Evolutionary conservation across 164 flowering plant species (phyloP).

Genomic region (Echeveria elegans): DNA sequence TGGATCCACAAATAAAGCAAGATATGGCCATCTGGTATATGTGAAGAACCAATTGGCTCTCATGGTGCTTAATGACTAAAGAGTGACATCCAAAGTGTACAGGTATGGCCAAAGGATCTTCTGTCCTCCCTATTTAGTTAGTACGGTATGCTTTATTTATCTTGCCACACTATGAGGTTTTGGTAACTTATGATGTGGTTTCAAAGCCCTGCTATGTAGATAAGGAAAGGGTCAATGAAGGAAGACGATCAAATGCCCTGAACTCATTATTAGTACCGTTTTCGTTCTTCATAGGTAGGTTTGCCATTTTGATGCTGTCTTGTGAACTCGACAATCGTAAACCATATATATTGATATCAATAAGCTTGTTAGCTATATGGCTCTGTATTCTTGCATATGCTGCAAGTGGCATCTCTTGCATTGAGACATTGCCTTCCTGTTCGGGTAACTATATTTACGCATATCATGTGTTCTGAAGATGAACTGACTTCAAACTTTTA

Average conservation of each 20-base stretch:
- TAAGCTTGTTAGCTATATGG: background rate
- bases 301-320: background rate
- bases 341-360: background rate
- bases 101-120: background rate
- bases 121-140: background rate
- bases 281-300: background rate
- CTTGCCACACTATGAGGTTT: background rate
- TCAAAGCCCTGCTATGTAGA: background rate
- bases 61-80: background rate
- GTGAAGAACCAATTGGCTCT: background rate
- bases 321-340: background rate
- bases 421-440: no score
- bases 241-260: background rate
- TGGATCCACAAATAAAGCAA: background rate
- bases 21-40: slow-evolving; percentile 1
- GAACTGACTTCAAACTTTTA: no score
- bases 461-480: no score
- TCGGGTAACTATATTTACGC: no score
- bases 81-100: background rate
- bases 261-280: background rate
- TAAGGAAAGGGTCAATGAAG: background rate
- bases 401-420: no score
- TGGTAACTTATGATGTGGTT: background rate
- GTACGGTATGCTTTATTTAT: background rate
- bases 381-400: background rate